phyloP scores from a whole-genome alignment of 352 stramenopile species.

The Phytophthora tentaculata region DNA sequence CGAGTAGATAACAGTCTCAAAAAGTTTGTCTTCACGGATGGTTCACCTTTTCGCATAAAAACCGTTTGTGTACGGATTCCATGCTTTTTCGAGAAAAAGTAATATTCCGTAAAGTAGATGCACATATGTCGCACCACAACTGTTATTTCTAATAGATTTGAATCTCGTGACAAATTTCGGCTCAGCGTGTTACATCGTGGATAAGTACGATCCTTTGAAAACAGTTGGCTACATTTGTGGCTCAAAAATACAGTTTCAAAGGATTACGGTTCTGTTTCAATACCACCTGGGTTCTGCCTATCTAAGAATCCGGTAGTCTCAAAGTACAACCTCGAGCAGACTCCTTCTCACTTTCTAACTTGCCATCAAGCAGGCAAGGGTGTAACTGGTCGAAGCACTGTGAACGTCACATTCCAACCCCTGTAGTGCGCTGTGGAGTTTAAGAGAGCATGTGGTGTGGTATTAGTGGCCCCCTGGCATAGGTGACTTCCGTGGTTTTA shows the following conservation, averaged over 20 bases:
- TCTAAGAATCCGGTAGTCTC: not conserved
- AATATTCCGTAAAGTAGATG: not conserved
- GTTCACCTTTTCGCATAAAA: not conserved
- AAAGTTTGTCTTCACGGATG: not conserved
- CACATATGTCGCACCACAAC: not conserved
- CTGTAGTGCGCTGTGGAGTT: not conserved
- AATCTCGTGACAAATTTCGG: not conserved
- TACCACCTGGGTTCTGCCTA: not conserved
- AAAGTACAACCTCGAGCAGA: not conserved
- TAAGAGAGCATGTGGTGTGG: not conserved
- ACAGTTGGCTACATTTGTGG: not conserved
- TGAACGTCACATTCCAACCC: not conserved
- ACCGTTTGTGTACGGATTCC: not conserved
- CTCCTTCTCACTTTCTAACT: not conserved
- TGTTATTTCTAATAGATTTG: not conserved
- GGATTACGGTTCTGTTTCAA: not conserved
- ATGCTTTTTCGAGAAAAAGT: not conserved
- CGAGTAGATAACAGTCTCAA: not conserved
- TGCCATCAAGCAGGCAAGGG: not conserved
- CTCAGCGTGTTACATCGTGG: not conserved
- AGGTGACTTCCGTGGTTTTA: constrained; percentile 4
- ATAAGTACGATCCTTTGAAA: not conserved
- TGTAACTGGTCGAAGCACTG: not conserved
- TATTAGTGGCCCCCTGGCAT: constrained; percentile 6
- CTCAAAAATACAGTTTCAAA: not conserved